phyloP scores from a whole-genome alignment of 352 stramenopile species.

The Pythium aquatile region DNA sequence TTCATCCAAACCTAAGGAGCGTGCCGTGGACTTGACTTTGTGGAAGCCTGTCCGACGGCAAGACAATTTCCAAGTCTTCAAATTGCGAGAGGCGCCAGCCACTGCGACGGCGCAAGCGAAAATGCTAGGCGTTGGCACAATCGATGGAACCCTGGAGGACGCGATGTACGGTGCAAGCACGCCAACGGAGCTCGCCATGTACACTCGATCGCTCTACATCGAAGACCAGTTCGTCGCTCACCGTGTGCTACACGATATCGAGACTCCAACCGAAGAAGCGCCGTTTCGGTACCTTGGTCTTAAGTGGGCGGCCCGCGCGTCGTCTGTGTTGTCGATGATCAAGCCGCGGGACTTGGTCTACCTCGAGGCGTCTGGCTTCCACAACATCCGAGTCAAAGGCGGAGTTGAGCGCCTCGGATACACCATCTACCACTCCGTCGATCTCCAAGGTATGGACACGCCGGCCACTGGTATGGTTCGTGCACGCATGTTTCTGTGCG shows the following conservation, averaged over 20 bases:
- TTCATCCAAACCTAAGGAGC: not conserved
- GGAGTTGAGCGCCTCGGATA: not conserved
- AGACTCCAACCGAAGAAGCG: not conserved
- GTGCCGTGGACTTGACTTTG: not conserved
- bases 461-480: slow-evolving; percentile 31
- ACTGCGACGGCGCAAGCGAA: not conserved
- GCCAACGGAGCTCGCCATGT: slow-evolving; percentile 1
- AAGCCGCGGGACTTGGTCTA: not conserved
- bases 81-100: not conserved
- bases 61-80: not conserved
- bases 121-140: not conserved
- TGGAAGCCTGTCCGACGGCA: not conserved
- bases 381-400: not conserved
- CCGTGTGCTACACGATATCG: not conserved
- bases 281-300: slow-evolving; percentile 2
- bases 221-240: slow-evolving; percentile 1
- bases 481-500: slow-evolving; percentile 47
- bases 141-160: not conserved
- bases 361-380: slow-evolving; percentile 1
- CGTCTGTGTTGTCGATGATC: not conserved
- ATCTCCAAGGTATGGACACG: not conserved
- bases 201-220: not conserved
- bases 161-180: not conserved
- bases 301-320: not conserved
- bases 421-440: slow-evolving; percentile 18